A percentile compares a stretch with the other conserved stretches of the same genome.
phyloP scores from a whole-genome alignment of 441 rosid genomes.

The Cnidoscolus chayamansa region DNA sequence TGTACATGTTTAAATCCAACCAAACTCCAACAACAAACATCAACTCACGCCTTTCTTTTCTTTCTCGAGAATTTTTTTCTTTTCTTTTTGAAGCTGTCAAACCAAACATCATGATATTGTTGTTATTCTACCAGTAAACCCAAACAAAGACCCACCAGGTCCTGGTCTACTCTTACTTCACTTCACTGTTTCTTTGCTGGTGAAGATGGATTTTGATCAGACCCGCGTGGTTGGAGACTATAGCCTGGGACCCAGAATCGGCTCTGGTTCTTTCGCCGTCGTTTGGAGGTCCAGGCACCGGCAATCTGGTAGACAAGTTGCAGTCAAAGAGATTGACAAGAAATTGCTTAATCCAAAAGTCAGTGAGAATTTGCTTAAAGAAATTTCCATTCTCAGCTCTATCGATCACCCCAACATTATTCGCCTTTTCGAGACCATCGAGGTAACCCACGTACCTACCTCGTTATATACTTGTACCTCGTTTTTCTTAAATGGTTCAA shows the following conservation, averaged over 20 bases:
- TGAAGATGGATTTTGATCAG: conserved; percentile 40
- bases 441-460: conserved; percentile 34
- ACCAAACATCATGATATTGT: conserved; percentile 3
- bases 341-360: conserved; percentile 59
- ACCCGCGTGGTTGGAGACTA: conserved; percentile 59
- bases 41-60: not conserved
- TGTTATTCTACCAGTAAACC: not conserved
- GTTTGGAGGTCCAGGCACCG: conserved; percentile 68
- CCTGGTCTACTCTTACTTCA: not conserved
- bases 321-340: conserved; percentile 76
- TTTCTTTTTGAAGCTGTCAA: not conserved
- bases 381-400: conserved; percentile 73
- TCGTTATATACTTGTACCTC: not conserved
- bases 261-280: conserved; percentile 74
- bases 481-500: not conserved
- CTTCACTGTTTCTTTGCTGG: not conserved
- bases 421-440: conserved; percentile 57
- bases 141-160: not conserved
- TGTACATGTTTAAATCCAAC: not conserved
- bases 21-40: not conserved
- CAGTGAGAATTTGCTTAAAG: conserved; percentile 61
- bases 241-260: conserved; percentile 61
- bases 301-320: conserved; percentile 49
- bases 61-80: not conserved
- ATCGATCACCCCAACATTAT: conserved; percentile 78